These are phyloP conservation scores for Lotmaria passim DNA, from an alignment of 208 protist species.

Conservation along the genomic window DNA sequence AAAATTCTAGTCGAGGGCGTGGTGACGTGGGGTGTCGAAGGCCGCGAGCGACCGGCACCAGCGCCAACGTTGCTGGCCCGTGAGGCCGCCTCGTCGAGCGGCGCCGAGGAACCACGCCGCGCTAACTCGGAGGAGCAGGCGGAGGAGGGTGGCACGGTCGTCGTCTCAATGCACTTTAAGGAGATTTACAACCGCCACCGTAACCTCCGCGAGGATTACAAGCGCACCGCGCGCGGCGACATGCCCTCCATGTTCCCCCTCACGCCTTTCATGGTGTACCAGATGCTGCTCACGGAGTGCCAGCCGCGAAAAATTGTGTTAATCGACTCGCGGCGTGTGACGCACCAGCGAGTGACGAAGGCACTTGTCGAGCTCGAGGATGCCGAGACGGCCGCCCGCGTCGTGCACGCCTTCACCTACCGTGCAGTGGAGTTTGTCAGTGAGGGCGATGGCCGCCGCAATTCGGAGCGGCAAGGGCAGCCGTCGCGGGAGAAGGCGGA, in stretches of 20 bases:
- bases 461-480: neutral
- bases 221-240: neutral
- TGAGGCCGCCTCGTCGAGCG: too few relatives aligned
- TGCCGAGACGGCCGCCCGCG: slow-evolving; percentile 31
- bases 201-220: slow-evolving; percentile 7
- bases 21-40: slow-evolving; percentile 27
- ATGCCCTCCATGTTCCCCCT: slow-evolving; percentile 27
- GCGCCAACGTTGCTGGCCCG: neutral
- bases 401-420: slow-evolving; percentile 41
- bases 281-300: slow-evolving; percentile 49
- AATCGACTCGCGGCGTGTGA: slow-evolving; percentile 19
- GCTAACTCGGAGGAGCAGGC: neutral
- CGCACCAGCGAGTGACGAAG: slow-evolving; percentile 21
- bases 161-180: slow-evolving; percentile 25
- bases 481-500: neutral
- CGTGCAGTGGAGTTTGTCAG: slow-evolving; percentile 36
- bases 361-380: slow-evolving; percentile 62
- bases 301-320: slow-evolving; percentile 52
- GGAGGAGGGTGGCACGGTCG: neutral
- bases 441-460: slow-evolving; percentile 14
- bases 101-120: too few relatives aligned
- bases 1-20: slow-evolving; percentile 64
- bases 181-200: slow-evolving; percentile 30
- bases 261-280: slow-evolving; percentile 58
- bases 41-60: slow-evolving; percentile 8